Percentiles rank a stretch among this genome's conserved stretches.
Conservation (phyloP, 2,329 filamentous ascomycete species). For the Aspergillus alliaceus region DNA sequence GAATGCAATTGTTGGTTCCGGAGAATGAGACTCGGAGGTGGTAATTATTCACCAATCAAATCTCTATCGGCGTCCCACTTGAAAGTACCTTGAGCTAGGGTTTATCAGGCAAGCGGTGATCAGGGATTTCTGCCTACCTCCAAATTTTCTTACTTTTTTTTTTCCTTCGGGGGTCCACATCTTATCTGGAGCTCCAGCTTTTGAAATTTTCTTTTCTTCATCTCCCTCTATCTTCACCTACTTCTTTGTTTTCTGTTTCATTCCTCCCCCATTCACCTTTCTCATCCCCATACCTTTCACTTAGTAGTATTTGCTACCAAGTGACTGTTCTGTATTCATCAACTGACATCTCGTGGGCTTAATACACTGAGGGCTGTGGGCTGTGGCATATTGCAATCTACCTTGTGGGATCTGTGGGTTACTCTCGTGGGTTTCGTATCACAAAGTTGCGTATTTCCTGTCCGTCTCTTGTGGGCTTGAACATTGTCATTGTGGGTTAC, state of each 20-base stretch:
- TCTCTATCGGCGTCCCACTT: slow-evolving; percentile 22
- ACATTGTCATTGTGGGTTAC: slow-evolving; percentile 43
- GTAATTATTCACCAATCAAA: slow-evolving; percentile 7
- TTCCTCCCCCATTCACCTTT: slow-evolving; percentile 9
- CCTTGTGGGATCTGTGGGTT: slow-evolving; percentile 43
- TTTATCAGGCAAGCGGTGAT: slow-evolving; percentile 25
- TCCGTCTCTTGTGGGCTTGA: slow-evolving; percentile 46
- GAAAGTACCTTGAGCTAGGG: slow-evolving; percentile 20
- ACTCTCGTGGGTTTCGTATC: slow-evolving; percentile 43
- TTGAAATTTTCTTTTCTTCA: slow-evolving; percentile 22
- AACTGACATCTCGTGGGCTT: slow-evolving; percentile 40
- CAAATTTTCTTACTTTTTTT: slow-evolving; percentile 28
- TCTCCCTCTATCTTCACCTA: slow-evolving; percentile 11
- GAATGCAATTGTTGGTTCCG: slow-evolving; percentile 5
- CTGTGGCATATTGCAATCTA: slow-evolving; percentile 41
- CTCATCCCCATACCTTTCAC: slow-evolving; percentile 13
- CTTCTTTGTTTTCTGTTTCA: neutral
- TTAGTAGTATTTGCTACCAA: slow-evolving; percentile 16
- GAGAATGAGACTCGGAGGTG: slow-evolving; percentile 12
- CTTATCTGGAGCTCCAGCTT: slow-evolving; percentile 32
- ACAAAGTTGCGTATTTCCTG: slow-evolving; percentile 42
- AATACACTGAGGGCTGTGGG: slow-evolving; percentile 44
- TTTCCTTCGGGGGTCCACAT: slow-evolving; percentile 12
- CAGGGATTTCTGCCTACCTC: slow-evolving; percentile 31
- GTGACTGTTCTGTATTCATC: slow-evolving; percentile 13